phyloP scores from a whole-genome alignment of 352 stramenopile species.

The Thalassiosira exigua region DNA sequence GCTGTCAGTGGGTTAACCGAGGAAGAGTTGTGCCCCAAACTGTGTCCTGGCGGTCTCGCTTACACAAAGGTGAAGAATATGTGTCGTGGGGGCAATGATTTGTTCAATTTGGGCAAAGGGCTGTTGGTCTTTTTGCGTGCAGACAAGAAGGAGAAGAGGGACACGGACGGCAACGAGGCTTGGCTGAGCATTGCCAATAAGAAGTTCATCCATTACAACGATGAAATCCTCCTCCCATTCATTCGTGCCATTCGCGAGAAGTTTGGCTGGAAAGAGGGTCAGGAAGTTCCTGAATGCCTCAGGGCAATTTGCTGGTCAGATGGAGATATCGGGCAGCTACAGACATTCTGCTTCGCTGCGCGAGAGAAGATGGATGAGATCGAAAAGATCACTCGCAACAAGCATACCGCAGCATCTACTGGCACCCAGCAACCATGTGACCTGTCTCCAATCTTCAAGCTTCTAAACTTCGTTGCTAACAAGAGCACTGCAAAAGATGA shows the following conservation, averaged over 20 bases:
- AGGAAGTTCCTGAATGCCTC: slow-evolving; percentile 5
- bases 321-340: slow-evolving; percentile 22
- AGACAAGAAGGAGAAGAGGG: slow-evolving; percentile 9
- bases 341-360: slow-evolving; percentile 13
- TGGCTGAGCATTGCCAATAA: slow-evolving; percentile 21
- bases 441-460: slow-evolving; percentile 22
- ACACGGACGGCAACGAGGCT: background rate
- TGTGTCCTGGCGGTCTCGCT: slow-evolving; percentile 12
- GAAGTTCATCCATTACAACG: slow-evolving; percentile 35
- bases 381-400: slow-evolving; percentile 32
- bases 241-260: slow-evolving; percentile 25
- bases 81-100: slow-evolving; percentile 23
- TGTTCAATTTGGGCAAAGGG: background rate
- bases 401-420: slow-evolving; percentile 18
- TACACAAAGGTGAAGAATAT: background rate
- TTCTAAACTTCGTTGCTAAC: slow-evolving; percentile 19
- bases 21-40: background rate
- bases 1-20: slow-evolving; percentile 26
- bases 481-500: slow-evolving; percentile 27
- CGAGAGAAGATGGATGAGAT: slow-evolving; percentile 5
- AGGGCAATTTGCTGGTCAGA: slow-evolving; percentile 15
- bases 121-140: slow-evolving; percentile 20
- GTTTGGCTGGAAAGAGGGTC: slow-evolving; percentile 12
- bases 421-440: slow-evolving; percentile 26
- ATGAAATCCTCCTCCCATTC: slow-evolving; percentile 30